Percentiles rank a stretch among this genome's conserved stretches.
These are phyloP conservation scores for Panicum virgatum DNA, from an alignment of 202 grass and related monocot genomes.

Conservation along the genomic window DNA sequence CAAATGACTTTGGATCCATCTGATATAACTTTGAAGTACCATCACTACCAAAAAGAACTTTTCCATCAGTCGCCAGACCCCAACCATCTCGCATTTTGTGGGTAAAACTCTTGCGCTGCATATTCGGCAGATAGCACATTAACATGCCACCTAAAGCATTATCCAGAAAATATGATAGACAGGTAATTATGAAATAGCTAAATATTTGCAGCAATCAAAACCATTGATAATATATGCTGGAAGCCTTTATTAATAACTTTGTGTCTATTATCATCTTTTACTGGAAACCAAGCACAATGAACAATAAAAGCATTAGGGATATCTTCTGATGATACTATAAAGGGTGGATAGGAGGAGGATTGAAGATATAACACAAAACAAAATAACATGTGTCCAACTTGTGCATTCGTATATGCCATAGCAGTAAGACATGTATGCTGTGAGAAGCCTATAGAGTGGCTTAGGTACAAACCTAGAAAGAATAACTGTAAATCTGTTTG, in stretches of 20 bases:
- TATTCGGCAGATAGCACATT: not conserved
- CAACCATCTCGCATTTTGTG: conserved; percentile 95
- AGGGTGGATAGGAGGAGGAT: not conserved
- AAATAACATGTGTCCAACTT: not conserved
- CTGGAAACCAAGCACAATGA: not conserved
- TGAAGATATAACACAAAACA: not conserved
- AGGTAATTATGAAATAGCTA: not conserved
- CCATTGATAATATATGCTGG: not conserved
- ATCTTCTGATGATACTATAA: not conserved
- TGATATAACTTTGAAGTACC: conserved; percentile 83
- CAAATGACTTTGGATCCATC: conserved; percentile 59
- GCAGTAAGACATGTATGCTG: not conserved
- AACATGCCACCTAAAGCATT: not conserved
- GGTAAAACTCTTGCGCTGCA: conserved; percentile 70
- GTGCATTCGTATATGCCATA: not conserved
- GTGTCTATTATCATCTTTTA: not conserved
- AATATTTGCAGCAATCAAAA: not conserved
- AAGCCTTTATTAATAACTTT: not conserved
- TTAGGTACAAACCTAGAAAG: not conserved
- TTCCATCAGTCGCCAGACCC: conserved; percentile 89
- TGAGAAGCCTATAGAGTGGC: not conserved
- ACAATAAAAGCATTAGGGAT: not conserved
- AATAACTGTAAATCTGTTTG: not conserved
- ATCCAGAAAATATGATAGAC: not conserved
- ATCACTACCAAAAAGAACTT: conserved; percentile 92